Evolutionary conservation across 257 asterid genomes (phyloP).

Genomic region (Gentiana straminea): DNA sequence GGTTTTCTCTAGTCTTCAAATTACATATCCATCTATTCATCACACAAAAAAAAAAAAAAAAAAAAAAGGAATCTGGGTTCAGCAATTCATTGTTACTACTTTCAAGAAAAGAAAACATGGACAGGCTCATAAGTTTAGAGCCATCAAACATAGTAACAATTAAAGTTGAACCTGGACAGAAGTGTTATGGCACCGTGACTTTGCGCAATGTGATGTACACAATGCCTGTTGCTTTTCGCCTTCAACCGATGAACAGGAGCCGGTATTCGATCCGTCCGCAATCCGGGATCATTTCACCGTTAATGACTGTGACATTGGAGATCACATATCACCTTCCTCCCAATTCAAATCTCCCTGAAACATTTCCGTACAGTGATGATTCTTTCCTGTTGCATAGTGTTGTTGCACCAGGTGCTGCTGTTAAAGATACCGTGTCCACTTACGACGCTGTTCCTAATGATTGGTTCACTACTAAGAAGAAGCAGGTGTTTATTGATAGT

Average conservation of each 20-base stretch:
- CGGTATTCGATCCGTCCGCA: conserved; percentile 51
- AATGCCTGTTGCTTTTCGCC: conserved; percentile 77
- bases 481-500: conserved; percentile 72
- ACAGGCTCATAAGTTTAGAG: conserved; percentile 59
- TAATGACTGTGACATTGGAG: conserved; percentile 36
- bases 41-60: not conserved
- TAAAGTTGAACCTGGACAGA: conserved; percentile 46
- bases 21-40: not conserved
- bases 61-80: not conserved
- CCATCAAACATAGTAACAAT: conserved; percentile 54
- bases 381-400: conserved; percentile 54
- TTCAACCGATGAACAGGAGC: conserved; percentile 37
- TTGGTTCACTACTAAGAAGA: conserved; percentile 75
- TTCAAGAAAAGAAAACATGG: conserved; percentile 26
- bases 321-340: conserved; percentile 39
- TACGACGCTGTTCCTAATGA: conserved; percentile 45
- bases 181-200: conserved; percentile 39
- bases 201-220: conserved; percentile 74
- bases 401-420: conserved; percentile 60
- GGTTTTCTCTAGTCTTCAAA: not conserved
- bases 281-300: conserved; percentile 62
- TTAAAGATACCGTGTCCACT: conserved; percentile 30
- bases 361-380: conserved; percentile 50
- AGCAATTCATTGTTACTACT: not conserved
- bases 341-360: conserved; percentile 30